These are phyloP conservation scores for Urostyla sp. DNA, from an alignment of 73 alveolate species.

Conservation along the genomic window DNA sequence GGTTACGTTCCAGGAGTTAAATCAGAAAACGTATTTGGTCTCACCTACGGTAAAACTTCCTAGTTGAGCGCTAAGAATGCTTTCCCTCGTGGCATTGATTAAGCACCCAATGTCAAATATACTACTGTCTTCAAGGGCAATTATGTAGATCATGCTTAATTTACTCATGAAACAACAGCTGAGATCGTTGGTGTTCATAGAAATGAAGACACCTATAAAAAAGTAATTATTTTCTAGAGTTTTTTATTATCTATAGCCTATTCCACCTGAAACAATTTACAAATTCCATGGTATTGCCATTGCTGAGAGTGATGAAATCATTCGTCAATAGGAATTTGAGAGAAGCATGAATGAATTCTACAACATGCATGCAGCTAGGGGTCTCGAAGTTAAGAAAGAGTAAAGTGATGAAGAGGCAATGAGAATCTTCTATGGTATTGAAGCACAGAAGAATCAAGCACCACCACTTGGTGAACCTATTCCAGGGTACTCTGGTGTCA, in stretches of 20 bases:
- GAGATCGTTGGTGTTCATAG: slow-evolving; percentile 71
- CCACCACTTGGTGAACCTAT: slow-evolving; percentile 79
- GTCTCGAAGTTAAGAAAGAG: neutral
- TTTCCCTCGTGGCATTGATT: slow-evolving; percentile 68
- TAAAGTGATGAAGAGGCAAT: slow-evolving; percentile 65
- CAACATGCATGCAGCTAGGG: slow-evolving; percentile 1
- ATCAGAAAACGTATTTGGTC: slow-evolving; percentile 88
- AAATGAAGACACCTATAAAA: slow-evolving; percentile 17
- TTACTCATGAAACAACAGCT: slow-evolving; percentile 58
- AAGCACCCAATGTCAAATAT: slow-evolving; percentile 64
- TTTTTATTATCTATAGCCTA: slow-evolving; percentile 38
- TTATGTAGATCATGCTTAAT: slow-evolving; percentile 44
- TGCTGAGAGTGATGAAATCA: slow-evolving; percentile 65
- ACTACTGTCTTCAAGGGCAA: slow-evolving; percentile 42
- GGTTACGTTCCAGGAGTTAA: slow-evolving; percentile 89
- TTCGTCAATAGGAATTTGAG: slow-evolving; percentile 44
- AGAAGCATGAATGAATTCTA: slow-evolving; percentile 52
- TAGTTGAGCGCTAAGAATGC: slow-evolving; percentile 55
- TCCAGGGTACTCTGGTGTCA: slow-evolving; percentile 91
- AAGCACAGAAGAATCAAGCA: slow-evolving; percentile 48
- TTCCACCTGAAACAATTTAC: slow-evolving; percentile 79
- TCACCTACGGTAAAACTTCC: slow-evolving; percentile 82
- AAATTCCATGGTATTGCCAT: slow-evolving; percentile 83
- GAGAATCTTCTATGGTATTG: slow-evolving; percentile 70
- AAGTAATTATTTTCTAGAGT: slow-evolving; percentile 9